Conservation (phyloP, 1,139 yeast genomes). For the Hanseniaspora uvarum region DNA sequence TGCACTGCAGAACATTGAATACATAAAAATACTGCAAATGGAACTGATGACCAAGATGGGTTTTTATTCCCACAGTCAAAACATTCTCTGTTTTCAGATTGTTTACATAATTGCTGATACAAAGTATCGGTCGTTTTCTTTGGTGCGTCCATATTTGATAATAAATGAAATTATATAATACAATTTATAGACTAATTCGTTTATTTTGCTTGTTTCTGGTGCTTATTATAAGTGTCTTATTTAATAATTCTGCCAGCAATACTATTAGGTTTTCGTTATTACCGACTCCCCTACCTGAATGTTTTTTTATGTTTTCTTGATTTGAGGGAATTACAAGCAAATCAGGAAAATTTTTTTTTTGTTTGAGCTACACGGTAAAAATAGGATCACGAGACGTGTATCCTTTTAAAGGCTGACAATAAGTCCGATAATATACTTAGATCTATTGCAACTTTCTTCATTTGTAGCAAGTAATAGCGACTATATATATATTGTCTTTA, state of each 20-base stretch:
- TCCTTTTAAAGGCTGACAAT: too few relatives aligned
- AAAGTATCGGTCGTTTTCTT: slow-evolving; percentile 29
- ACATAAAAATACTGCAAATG: slow-evolving; percentile 87
- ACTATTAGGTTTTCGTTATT: not conserved
- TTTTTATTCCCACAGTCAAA: slow-evolving; percentile 89
- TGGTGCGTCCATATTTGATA: slow-evolving; percentile 18
- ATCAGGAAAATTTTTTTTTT: not conserved
- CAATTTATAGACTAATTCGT: not conserved
- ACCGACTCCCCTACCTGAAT: not conserved
- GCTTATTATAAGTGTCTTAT: not conserved
- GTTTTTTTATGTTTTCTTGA: not conserved
- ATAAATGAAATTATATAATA: too few relatives aligned
- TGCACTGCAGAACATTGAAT: slow-evolving; percentile 95
- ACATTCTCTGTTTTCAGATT: slow-evolving; percentile 63
- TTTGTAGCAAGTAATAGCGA: too few relatives aligned
- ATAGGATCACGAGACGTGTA: too few relatives aligned
- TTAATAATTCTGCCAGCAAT: not conserved
- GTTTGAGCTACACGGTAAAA: not conserved
- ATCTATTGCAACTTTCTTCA: not conserved
- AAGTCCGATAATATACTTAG: too few relatives aligned
- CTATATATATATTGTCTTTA: not conserved
- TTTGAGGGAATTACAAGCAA: too few relatives aligned
- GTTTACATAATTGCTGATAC: slow-evolving; percentile 25
- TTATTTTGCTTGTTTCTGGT: not conserved
- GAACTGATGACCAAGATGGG: slow-evolving; percentile 98